phyloP scores from a whole-genome alignment of 495 filamentous ascomycete genomes.

The Annulohypoxylon nitens region DNA sequence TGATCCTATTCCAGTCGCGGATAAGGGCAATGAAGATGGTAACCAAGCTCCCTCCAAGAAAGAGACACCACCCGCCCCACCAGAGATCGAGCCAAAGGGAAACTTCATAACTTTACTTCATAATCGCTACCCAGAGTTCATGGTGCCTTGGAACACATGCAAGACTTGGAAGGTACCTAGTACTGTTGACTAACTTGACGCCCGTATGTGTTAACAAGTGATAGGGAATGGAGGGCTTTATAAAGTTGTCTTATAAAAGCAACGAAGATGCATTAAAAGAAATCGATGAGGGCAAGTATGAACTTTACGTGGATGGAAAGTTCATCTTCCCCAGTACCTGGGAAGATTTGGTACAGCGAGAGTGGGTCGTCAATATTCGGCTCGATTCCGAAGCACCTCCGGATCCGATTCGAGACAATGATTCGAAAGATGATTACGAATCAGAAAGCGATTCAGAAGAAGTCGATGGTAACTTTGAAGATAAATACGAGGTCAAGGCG shows the following conservation, averaged over 20 bases:
- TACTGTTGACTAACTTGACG: neutral
- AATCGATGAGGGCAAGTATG: constrained; percentile 13
- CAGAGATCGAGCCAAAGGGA: neutral
- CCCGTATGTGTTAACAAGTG: neutral
- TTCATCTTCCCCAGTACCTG: neutral
- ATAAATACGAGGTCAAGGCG: constrained; percentile 15
- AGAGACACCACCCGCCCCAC: neutral
- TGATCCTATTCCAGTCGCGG: neutral
- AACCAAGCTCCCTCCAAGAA: neutral
- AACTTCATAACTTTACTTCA: constrained; percentile 15
- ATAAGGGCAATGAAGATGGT: neutral
- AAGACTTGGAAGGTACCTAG: constrained; percentile 22
- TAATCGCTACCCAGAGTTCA: neutral
- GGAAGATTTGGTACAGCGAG: constrained; percentile 13
- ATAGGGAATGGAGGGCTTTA: constrained; percentile 14
- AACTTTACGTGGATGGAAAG: neutral
- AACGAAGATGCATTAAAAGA: constrained; percentile 15
- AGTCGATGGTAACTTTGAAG: neutral
- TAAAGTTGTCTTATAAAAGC: constrained; percentile 12
- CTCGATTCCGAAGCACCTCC: constrained; percentile 2
- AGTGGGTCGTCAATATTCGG: constrained; percentile 11
- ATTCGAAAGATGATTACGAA: neutral
- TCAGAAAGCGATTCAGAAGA: constrained; percentile 1
- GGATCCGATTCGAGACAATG: neutral
- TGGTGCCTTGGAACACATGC: constrained; percentile 8